These are phyloP conservation scores for Solanum raphanifolium DNA, from an alignment of 257 asterid genomes.

Conservation along the genomic window DNA sequence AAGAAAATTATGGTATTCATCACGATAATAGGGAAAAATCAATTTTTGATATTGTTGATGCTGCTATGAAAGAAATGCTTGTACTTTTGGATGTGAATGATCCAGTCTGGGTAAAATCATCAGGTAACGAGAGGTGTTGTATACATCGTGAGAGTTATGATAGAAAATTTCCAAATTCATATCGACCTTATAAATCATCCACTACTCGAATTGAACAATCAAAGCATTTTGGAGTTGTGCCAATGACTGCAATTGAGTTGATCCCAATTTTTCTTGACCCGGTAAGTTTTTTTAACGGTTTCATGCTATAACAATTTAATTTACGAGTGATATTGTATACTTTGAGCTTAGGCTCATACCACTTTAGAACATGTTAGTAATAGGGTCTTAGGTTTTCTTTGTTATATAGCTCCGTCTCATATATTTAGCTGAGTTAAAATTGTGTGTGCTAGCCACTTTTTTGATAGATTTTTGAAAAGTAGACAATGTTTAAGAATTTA, in stretches of 20 bases:
- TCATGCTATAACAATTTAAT: background rate
- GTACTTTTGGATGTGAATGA: slow-evolving; percentile 45
- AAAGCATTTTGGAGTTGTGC: slow-evolving; percentile 44
- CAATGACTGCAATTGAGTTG: slow-evolving; percentile 33
- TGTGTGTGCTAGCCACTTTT: background rate
- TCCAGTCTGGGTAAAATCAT: slow-evolving; percentile 47
- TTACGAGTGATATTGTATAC: background rate
- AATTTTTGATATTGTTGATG: slow-evolving; percentile 18
- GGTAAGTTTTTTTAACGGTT: slow-evolving; percentile 15
- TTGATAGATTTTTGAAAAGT: background rate
- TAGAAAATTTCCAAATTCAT: slow-evolving; percentile 34
- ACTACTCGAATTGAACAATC: slow-evolving; percentile 61
- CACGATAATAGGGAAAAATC: slow-evolving; percentile 23
- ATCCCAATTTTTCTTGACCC: slow-evolving; percentile 45
- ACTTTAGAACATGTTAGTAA: background rate
- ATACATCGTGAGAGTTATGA: slow-evolving; percentile 44
- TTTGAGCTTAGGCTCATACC: background rate
- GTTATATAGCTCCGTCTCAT: background rate
- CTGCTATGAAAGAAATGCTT: slow-evolving; percentile 47
- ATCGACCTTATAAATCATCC: slow-evolving; percentile 14
- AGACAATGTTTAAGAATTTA: background rate
- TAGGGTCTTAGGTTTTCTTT: background rate
- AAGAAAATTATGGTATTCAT: background rate
- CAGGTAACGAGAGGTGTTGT: slow-evolving; percentile 28
- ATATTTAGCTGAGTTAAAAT: background rate